Conservation (phyloP, 257 asterid genomes). For the Lantana camara region DNA sequence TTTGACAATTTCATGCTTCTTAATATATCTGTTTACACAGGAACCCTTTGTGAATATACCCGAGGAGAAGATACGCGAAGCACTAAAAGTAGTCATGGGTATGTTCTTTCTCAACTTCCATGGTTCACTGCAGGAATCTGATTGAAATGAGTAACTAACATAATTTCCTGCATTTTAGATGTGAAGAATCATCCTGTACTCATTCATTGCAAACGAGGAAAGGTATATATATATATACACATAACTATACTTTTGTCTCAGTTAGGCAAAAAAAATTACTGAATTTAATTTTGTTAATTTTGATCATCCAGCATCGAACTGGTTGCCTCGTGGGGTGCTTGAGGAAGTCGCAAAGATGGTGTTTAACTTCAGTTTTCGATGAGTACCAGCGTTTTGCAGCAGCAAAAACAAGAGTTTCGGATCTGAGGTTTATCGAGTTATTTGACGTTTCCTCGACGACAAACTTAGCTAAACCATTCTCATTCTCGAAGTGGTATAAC, state of each 20-base stretch:
- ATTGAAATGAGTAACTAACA: background rate
- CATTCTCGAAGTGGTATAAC: constrained; percentile 52
- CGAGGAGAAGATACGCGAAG: constrained; percentile 75
- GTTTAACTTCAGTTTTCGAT: constrained; percentile 77
- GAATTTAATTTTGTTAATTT: constrained; percentile 3
- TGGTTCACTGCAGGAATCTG: background rate
- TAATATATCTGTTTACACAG: constrained; percentile 33
- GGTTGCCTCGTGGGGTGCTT: constrained; percentile 92
- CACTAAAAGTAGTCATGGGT: constrained; percentile 67
- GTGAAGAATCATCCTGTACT: constrained; percentile 72
- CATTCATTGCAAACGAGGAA: constrained; percentile 90
- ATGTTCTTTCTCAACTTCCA: constrained; percentile 27
- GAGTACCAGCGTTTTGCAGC: constrained; percentile 94
- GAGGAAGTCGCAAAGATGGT: constrained; percentile 82
- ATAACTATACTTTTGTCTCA: no score
- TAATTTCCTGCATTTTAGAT: constrained; percentile 43
- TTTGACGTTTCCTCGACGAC: constrained; percentile 64
- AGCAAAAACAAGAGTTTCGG: constrained; percentile 79
- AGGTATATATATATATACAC: constrained; percentile 46
- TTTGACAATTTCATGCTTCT: background rate
- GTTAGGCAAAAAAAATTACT: no score
- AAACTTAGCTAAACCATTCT: constrained; percentile 46
- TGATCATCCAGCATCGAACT: constrained; percentile 69
- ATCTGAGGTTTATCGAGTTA: constrained; percentile 86
- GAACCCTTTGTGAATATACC: constrained; percentile 92